Evolutionary conservation across 1,284 basidiomycete genomes (phyloP), one percentile per base, ranked within the genome.

Genomic region (Wolfiporia cocos): DNA sequence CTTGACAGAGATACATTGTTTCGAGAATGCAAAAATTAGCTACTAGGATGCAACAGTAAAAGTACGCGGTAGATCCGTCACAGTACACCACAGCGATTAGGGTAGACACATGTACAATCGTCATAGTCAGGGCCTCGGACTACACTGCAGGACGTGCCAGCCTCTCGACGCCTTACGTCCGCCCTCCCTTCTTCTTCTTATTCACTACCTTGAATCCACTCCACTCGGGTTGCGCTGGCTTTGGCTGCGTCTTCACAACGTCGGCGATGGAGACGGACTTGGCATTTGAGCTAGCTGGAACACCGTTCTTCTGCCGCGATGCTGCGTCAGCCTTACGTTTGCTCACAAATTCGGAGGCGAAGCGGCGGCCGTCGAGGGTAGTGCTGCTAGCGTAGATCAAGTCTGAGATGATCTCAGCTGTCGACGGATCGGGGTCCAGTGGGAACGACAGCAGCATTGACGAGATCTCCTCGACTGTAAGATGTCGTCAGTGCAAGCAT

Each of bases 351-450:
- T 98, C 93, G 4, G 85, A 71, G 1, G 93, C 92, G 57, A 99
- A 99, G 22, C 94, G 78, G 41, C 94, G 77, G 1, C 96, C 96
- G 56, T 99, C 93, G 31, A 99, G 76, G 2, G 91, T 99, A 19
- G 90, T 88, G 54, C 89, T 93, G 56, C 88, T 92, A 30, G 90
- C 86, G 59, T 99, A 99, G 43, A 99, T 90, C 33, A 84, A 71
- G 59, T 96, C 93, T 17, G 87, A 86, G 49, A 97, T 95, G 58
- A 95, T 84, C 65, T 96, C 92, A 30, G 84, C 67, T 1, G 86
- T 87, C 3, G 81, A 74, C 30, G 79, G 66, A 50, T 92, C 88
- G 10, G 91, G 87, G 53, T 96, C 92, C 34, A 95, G 64, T 5
- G 92, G 89, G 71, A 96, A 95, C 1, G 86, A 81, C 20, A 96